phyloP scores from a whole-genome alignment of 148 eudicot species.

The Nyssa sinensis region DNA sequence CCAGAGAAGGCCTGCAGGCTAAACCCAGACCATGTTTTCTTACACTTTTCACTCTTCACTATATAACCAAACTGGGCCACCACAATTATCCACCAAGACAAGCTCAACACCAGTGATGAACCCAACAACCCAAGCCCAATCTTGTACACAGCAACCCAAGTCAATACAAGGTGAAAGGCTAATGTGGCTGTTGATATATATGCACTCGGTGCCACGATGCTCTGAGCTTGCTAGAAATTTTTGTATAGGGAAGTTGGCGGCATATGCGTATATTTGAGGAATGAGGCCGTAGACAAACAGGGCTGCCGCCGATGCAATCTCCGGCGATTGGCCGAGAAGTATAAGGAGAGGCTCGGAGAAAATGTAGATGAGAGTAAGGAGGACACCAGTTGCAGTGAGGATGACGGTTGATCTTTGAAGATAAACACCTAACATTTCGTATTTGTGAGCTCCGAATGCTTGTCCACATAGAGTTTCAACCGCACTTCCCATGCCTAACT shows the following conservation, averaged over 20 bases:
- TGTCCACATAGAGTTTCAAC: constrained; percentile 23
- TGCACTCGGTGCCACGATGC: constrained; percentile 19
- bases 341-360: constrained; percentile 13
- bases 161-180: constrained; percentile 1
- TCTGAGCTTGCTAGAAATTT: constrained; percentile 20
- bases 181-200: constrained; percentile 14
- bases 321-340: constrained; percentile 5
- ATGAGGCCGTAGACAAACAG: no score
- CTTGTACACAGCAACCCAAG: constrained; percentile 7
- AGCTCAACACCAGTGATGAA: constrained; percentile 12
- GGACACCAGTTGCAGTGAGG: constrained; percentile 4
- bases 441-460: constrained; percentile 18
- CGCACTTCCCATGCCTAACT: constrained; percentile 22
- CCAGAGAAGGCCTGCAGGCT: constrained; percentile 16
- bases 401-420: constrained; percentile 19
- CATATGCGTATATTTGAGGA: constrained; percentile 16
- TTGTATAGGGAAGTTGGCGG: constrained; percentile 12
- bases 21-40: constrained; percentile 14
- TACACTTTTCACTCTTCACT: constrained; percentile 9
- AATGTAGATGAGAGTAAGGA: constrained; percentile 11
- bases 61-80: constrained; percentile 17
- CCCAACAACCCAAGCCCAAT: constrained; percentile 14
- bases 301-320: constrained; percentile 9
- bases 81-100: constrained; percentile 17
- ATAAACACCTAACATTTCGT: constrained; percentile 16